Conservation (phyloP, 2,329 filamentous ascomycete genomes). For the Plectosphaerella cucumerina region DNA sequence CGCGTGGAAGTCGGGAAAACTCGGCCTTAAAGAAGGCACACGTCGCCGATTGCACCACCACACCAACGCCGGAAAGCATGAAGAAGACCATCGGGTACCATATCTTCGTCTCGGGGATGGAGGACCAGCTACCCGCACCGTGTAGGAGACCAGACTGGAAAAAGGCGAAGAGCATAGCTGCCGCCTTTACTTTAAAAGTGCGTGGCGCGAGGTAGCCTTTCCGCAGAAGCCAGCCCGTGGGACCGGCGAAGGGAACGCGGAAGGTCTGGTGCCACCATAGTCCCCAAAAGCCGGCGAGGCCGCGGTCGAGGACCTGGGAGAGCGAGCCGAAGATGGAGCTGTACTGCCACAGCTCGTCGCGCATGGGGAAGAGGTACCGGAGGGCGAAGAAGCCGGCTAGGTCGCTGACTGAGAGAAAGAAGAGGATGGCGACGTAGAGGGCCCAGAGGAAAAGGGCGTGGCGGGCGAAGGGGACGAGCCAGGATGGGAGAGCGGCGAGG, state of each 20-base stretch:
- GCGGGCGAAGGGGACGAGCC: constrained; percentile 50
- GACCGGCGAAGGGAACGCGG: constrained; percentile 65
- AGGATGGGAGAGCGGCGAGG: constrained; percentile 30
- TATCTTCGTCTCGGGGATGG: constrained; percentile 47
- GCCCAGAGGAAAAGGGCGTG: constrained; percentile 47
- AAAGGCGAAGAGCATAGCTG: constrained; percentile 52
- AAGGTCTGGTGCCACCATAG: constrained; percentile 91
- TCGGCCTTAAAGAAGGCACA: constrained; percentile 25
- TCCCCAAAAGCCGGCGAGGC: constrained; percentile 79
- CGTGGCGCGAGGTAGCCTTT: constrained; percentile 32
- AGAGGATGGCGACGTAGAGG: constrained; percentile 56
- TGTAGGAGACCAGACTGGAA: constrained; percentile 66
- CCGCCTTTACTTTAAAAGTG: constrained; percentile 22
- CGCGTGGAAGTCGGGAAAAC: constrained; percentile 35
- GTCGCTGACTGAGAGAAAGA: constrained; percentile 57
- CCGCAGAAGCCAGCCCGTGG: constrained; percentile 43
- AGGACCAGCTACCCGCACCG: constrained; percentile 62
- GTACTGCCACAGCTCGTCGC: constrained; percentile 47
- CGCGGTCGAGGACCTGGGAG: constrained; percentile 56
- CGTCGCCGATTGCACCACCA: constrained; percentile 52
- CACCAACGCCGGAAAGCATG: constrained; percentile 61
- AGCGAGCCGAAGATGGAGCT: constrained; percentile 54
- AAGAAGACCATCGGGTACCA: constrained; percentile 67
- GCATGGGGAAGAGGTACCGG: constrained; percentile 46
- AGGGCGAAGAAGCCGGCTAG: constrained; percentile 49